These are phyloP conservation scores for Colletotrichum agaves DNA, from an alignment of 2,329 filamentous ascomycete genomes.

Conservation along the genomic window DNA sequence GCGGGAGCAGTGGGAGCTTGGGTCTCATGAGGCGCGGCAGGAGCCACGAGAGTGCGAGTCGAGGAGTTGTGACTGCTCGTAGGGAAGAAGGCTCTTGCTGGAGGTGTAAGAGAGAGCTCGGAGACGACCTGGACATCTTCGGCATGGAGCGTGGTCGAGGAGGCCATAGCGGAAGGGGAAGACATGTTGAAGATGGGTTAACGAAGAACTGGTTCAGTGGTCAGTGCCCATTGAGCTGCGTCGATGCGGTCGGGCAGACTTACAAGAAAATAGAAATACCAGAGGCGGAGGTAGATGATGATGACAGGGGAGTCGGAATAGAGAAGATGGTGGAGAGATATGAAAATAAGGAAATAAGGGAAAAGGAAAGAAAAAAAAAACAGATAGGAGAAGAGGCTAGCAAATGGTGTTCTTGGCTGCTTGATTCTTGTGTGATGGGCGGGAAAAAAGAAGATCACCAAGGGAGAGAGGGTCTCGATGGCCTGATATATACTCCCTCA, in stretches of 20 bases:
- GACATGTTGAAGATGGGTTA: slow-evolving; percentile 17
- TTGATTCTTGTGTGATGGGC: neutral
- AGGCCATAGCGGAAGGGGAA: slow-evolving; percentile 8
- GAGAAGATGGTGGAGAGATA: neutral
- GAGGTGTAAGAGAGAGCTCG: slow-evolving; percentile 1
- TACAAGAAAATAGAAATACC: neutral
- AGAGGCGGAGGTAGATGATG: neutral
- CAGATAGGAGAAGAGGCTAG: neutral
- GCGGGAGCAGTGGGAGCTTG: neutral
- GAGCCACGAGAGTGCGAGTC: slow-evolving; percentile 22
- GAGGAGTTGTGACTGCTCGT: slow-evolving; percentile 23
- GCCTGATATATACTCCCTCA: slow-evolving; percentile 22
- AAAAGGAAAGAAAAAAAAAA: slow-evolving; percentile 25
- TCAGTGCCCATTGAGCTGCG: neutral
- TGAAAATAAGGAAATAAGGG: neutral
- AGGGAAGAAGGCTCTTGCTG: slow-evolving; percentile 14
- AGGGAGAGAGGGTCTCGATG: slow-evolving; percentile 18
- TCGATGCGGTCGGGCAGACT: neutral
- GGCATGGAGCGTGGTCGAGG: slow-evolving; percentile 23
- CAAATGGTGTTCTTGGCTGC: neutral
- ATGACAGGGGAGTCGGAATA: neutral
- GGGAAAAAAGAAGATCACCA: slow-evolving; percentile 16
- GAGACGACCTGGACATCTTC: neutral
- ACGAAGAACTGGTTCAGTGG: neutral
- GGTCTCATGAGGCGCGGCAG: neutral